These are phyloP conservation scores for Scenedesmus sp. DNA, from an alignment of 163 green algal species.

Conservation along the genomic window DNA sequence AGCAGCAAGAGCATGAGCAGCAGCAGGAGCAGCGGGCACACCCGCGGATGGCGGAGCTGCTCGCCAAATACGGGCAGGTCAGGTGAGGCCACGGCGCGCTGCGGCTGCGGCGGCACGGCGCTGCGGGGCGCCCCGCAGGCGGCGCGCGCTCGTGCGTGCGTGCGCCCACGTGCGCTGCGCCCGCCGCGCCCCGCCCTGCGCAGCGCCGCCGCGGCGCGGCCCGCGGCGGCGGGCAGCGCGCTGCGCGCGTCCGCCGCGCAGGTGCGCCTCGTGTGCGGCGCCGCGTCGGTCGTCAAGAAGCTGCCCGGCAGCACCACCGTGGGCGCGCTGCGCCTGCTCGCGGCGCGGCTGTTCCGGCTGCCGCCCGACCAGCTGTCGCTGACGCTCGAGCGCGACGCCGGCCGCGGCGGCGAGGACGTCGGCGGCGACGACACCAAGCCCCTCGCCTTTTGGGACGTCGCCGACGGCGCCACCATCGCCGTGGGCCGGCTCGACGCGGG, in stretches of 20 bases:
- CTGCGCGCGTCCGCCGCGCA: constrained; percentile 42
- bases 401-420: constrained; percentile 36
- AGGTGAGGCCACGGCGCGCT: constrained; percentile 40
- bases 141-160: not conserved
- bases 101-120: not conserved
- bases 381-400: constrained; percentile 41
- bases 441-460: constrained; percentile 28
- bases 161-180: too few species aligned
- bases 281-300: constrained; percentile 52
- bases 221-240: constrained; percentile 24
- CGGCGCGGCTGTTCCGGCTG: constrained; percentile 67
- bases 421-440: constrained; percentile 39
- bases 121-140: not conserved
- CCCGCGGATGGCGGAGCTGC: constrained; percentile 51
- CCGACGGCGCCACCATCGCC: not conserved
- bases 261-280: constrained; percentile 41
- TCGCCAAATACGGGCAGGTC: constrained; percentile 50
- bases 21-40: constrained; percentile 23
- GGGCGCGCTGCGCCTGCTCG: constrained; percentile 55
- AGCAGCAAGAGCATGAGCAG: constrained; percentile 15
- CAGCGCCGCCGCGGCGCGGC: too few species aligned
- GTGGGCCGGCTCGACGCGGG: constrained; percentile 44
- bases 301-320: constrained; percentile 56
- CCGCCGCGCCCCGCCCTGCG: too few species aligned
- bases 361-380: constrained; percentile 43